Evolutionary conservation across 768 basidiomycete genomes (phyloP), one percentile per base, ranked within the genome.

Genomic region (Porphyrellus cyaneotinctus): DNA sequence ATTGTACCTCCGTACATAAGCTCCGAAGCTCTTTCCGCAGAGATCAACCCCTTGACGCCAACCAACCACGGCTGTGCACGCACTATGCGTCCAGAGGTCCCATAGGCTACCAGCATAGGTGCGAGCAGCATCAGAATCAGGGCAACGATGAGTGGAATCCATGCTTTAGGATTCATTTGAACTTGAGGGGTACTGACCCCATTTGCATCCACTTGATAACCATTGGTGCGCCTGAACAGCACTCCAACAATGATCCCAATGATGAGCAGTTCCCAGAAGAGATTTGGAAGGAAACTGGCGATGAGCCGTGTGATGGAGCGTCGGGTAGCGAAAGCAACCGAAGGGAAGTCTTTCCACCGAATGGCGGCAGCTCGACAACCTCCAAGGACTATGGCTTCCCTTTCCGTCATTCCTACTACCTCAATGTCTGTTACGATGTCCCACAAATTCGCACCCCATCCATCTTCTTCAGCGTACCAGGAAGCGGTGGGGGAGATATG

Each of bases 11-110:
- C 63, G 11, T 59, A 67, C 14, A 53, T 32, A 32, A 56, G 20
- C 0, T 5, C 24, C 1, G 64, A 64, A 0, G 60, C 64, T 37
- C 57, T 35, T 26, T 66, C 54, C 1, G 53, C 58, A 33, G 66
- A 66, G 4, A 68, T 23, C 45, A 66, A 17, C 8, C 66, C 64
- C n/a, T 53, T 66, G 10, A 68, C 58, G 3, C 64, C 64, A 18
- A 65, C 6, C 0, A 66, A 13, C 64, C 64, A 65, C 0, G 64
- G 64, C 4, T 65, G 51, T 6, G 58, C 58, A 0, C 41, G 48
- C 4, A 55, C 49, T 23, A 63, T 53, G 6, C 57, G 52, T 18
- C 58, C 66, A 20, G 58, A 60, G 9, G 15, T 7, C 3, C 54
- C 64, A 24, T 66, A 66, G 4, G 51, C 43, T 6, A 58, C 49